Percentiles rank a stretch among this genome's conserved stretches.
Conservation (phyloP, 2,329 filamentous ascomycete species). For the Exophiala aquamarina region DNA sequence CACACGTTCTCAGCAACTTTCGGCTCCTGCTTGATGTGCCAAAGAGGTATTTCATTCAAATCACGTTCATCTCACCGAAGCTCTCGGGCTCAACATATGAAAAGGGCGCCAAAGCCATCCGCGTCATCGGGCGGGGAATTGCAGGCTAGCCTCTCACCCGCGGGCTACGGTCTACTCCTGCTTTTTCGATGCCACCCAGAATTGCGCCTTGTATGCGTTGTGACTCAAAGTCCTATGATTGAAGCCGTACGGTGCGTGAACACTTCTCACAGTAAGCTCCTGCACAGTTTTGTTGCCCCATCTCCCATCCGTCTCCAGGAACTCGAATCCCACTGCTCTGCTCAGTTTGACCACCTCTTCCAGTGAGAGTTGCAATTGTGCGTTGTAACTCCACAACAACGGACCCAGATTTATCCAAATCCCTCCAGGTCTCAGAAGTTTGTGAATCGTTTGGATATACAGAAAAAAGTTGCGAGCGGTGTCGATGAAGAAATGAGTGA, state of each 20-base stretch:
- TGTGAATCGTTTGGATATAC: conserved; percentile 78
- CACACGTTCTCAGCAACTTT: too few relatives aligned
- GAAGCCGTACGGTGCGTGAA: neutral
- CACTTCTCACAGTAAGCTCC: neutral
- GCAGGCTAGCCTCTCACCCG: too few relatives aligned
- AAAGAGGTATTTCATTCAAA: too few relatives aligned
- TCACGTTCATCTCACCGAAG: too few relatives aligned
- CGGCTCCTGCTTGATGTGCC: too few relatives aligned
- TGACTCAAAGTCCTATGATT: neutral
- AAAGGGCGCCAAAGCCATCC: too few relatives aligned
- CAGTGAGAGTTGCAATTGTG: conserved; percentile 57
- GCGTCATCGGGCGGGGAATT: too few relatives aligned
- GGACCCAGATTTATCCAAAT: conserved; percentile 88
- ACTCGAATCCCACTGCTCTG: conserved; percentile 54
- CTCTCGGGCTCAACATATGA: too few relatives aligned
- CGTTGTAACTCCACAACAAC: conserved; percentile 65
- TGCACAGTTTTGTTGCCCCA: neutral
- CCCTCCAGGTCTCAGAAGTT: conserved; percentile 75
- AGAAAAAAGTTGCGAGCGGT: conserved; percentile 89
- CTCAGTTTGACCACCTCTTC: conserved; percentile 53
- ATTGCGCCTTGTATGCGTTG: conserved; percentile 1
- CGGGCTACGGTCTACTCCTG: too few relatives aligned
- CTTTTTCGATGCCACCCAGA: neutral
- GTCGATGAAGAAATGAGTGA: conserved; percentile 93
- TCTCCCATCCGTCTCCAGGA: conserved; percentile 42